Base-by-base conservation (phyloP, 2,329 filamentous ascomycete genomes). In the Talaromyces sp. region DNA sequence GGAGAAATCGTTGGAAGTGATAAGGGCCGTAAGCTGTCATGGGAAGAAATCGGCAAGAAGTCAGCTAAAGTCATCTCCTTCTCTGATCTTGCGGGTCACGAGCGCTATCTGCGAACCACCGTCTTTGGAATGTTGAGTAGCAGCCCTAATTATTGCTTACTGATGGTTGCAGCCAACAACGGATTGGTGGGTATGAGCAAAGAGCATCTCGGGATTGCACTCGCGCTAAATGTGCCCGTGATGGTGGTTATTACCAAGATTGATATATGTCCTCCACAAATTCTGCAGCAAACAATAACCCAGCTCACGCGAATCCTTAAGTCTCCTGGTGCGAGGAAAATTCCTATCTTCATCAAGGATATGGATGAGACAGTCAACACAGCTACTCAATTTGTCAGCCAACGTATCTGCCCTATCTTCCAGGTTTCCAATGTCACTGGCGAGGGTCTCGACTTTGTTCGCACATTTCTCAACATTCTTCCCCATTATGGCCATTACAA, bases 181-280 rank as follows among this genome's bases (percentile, higher is more conserved):
- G 95, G 95, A 3, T 82, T 99, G 54, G 91, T 98, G 56, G 95
- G 95, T 22, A 99, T 98, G 95, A 96, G 92, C 78, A 96, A 96
- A 83, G 95, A 99, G 81, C 95, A 99, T 77, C 82, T 99, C 3
- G 95, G 95, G 16, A 97, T 99, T 68, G 94, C 95, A 0, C 82
- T 98, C 37, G 93, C 95, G 0, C 83, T 99, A 60, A 98, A 98
- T 73, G 94, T 99, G 11, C 95, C 95, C 0, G 92, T 99, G 71
- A 96, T 99, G 92, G 93, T 98, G 3, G 89, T 97, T 69, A 88
- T 98, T 68, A 99, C 94, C 77, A 99, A 98, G 82, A 97, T 98
- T 69, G 95, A 98, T 75, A 98, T 98, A 64, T 98, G 95, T 77
- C 95, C 95, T 24, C 93, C 94, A 1, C 91, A 98, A 69, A 97